Conservation (phyloP, 768 basidiomycete species). For the Serpula lacrymans region DNA sequence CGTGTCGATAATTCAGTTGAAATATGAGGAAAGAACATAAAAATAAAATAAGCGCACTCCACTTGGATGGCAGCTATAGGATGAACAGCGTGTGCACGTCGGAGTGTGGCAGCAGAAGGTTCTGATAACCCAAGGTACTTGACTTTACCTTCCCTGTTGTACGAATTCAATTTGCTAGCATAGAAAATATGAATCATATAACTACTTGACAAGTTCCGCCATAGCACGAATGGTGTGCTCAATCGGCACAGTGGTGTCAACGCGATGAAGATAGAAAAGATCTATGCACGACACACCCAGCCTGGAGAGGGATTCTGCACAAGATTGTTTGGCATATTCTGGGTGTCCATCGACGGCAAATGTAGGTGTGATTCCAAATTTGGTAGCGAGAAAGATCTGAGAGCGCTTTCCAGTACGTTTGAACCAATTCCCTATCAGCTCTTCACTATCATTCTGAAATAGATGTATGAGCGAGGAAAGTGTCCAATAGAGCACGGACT, state of each 20-base stretch:
- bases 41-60: conserved; percentile 27
- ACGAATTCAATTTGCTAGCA: no score
- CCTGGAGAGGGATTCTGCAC: not conserved
- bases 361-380: conserved; percentile 8
- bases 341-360: conserved; percentile 1
- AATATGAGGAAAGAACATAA: no score
- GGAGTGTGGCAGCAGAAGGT: conserved; percentile 23
- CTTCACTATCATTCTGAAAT: no score
- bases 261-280: conserved; percentile 8
- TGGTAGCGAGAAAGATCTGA: conserved; percentile 17
- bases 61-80: conserved; percentile 27
- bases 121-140: conserved; percentile 36
- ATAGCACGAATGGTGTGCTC: conserved; percentile 7
- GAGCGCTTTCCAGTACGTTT: conserved; percentile 4
- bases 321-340: not conserved
- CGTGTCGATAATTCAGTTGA: no score
- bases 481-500: no score
- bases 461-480: no score
- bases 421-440: no score
- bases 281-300: not conserved
- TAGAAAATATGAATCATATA: no score
- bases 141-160: conserved; percentile 27
- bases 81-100: conserved; percentile 27
- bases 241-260: conserved; percentile 8
- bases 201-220: conserved; percentile 7